phyloP scores from a whole-genome alignment of 805 yeast species.

The Tetrapisispora pingtungensis region DNA sequence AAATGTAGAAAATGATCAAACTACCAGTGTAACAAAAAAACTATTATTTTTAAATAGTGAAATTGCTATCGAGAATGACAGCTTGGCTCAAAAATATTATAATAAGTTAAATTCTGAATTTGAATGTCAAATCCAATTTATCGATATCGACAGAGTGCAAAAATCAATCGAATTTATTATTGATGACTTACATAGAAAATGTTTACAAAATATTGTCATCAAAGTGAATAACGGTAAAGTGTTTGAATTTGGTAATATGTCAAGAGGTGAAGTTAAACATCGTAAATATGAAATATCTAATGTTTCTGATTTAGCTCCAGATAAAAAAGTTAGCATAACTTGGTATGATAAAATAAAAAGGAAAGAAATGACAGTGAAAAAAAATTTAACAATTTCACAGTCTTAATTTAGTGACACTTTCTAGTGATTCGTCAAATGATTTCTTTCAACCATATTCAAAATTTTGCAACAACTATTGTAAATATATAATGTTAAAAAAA shows the following conservation, averaged over 20 bases:
- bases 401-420: background rate
- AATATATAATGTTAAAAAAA: no score
- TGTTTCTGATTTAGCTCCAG: background rate
- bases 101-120: background rate
- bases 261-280: conserved; percentile 6
- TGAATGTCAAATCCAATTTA: background rate
- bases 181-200: background rate
- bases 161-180: background rate
- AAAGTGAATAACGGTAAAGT: background rate
- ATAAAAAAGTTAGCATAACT: conserved; percentile 3
- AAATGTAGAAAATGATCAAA: background rate
- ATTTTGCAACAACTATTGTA: no score
- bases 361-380: background rate
- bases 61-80: background rate
- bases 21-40: background rate
- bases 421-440: no score
- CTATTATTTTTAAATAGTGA: background rate
- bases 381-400: background rate
- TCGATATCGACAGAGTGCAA: background rate
- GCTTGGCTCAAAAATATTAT: background rate
- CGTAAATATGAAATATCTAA: background rate
- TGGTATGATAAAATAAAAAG: conserved; percentile 8
- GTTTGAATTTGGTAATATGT: conserved; percentile 11
- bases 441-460: no score
- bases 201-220: conserved; percentile 1